phyloP scores from a whole-genome alignment of 345 rosid species.

The Microthlaspi erraticum region DNA sequence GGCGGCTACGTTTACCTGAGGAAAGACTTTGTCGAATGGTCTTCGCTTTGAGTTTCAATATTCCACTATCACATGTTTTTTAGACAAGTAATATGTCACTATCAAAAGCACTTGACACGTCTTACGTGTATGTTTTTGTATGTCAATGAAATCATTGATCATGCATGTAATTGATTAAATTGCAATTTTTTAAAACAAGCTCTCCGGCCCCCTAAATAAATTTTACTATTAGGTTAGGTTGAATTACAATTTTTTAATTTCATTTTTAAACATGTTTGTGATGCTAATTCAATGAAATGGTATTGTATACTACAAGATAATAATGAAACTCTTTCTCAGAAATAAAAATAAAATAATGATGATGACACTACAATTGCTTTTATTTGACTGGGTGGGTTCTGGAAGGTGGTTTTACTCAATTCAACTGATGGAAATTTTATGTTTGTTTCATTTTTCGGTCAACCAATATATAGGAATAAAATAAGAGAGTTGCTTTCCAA shows the following conservation, averaged over 20 bases:
- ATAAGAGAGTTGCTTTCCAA: neutral
- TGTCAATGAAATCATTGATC: constrained; percentile 16
- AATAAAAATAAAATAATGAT: too few relatives aligned
- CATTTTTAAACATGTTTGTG: too few relatives aligned
- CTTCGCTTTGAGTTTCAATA: constrained; percentile 35
- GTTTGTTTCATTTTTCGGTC: neutral
- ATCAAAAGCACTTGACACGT: constrained; percentile 1
- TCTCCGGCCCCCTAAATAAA: too few relatives aligned
- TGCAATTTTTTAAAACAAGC: neutral
- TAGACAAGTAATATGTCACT: neutral
- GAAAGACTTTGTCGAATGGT: constrained; percentile 30
- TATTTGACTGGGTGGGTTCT: too few relatives aligned
- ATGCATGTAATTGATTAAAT: constrained; percentile 13
- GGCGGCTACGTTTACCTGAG: constrained; percentile 44
- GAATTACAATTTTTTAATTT: too few relatives aligned
- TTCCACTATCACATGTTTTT: too few relatives aligned
- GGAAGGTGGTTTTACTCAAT: too few relatives aligned
- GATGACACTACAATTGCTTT: too few relatives aligned
- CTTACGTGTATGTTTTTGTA: constrained; percentile 11
- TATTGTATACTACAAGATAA: too few relatives aligned
- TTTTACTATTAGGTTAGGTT: too few relatives aligned
- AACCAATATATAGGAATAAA: neutral
- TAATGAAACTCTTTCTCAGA: too few relatives aligned
- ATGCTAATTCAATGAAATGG: too few relatives aligned
- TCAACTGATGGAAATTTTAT: neutral